A percentile compares a stretch with the other conserved stretches of the same genome.
Conservation (phyloP, 2,329 filamentous ascomycete species). For the Alternaria brassicae region DNA sequence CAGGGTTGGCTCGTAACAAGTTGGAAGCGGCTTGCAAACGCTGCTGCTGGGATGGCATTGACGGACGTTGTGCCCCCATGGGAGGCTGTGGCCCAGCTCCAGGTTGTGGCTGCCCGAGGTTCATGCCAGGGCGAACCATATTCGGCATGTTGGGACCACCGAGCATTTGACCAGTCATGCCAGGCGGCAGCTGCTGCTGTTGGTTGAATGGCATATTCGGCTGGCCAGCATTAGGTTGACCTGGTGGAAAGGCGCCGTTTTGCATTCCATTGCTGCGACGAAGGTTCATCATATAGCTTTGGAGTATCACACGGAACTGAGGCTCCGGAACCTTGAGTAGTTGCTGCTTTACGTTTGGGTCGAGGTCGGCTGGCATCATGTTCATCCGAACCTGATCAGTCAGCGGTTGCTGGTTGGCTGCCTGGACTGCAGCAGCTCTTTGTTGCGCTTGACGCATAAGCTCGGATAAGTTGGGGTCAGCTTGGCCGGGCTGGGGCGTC, state of each 20-base stretch:
- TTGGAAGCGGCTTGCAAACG: conserved; percentile 35
- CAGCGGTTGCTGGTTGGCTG: conserved; percentile 34
- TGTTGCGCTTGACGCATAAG: conserved; percentile 48
- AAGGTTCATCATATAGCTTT: conserved; percentile 31
- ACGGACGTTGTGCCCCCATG: conserved; percentile 36
- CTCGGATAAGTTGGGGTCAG: conserved; percentile 39
- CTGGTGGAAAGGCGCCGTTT: conserved; percentile 29
- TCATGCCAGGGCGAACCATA: conserved; percentile 37
- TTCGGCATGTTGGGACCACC: conserved; percentile 37
- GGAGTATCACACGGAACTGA: conserved; percentile 41
- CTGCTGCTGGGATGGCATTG: conserved; percentile 35
- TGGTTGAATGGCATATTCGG: conserved; percentile 43
- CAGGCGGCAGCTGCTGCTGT: conserved; percentile 30
- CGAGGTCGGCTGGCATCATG: conserved; percentile 43
- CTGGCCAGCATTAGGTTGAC: conserved; percentile 31
- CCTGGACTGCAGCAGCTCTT: conserved; percentile 39
- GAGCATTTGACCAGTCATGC: conserved; percentile 38
- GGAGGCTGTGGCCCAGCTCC: conserved; percentile 33
- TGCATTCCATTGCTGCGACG: conserved; percentile 34
- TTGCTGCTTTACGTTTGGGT: conserved; percentile 40
- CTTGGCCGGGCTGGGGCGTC: conserved; percentile 41
- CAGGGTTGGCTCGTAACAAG: conserved; percentile 43
- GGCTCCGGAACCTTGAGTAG: conserved; percentile 46
- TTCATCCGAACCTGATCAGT: conserved; percentile 43
- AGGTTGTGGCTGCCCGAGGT: conserved; percentile 38